Evolutionary conservation across 2,329 filamentous ascomycete genomes (phyloP), one percentile per base, ranked within the genome.

Genomic region (Nigrograna mackinnonii): DNA sequence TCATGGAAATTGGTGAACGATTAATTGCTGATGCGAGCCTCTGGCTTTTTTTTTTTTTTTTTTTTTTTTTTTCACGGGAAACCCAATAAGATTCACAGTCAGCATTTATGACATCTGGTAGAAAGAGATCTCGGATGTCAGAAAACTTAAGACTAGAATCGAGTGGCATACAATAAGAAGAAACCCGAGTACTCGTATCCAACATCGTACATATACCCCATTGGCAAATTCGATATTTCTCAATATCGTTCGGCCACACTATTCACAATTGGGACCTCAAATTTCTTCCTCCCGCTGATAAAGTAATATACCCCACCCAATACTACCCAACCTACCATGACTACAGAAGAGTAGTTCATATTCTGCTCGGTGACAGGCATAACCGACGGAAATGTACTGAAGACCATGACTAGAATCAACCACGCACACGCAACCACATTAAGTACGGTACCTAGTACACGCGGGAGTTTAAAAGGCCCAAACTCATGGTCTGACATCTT

Each of bases 341-440:
- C 72, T 0, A 75, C 71, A 22, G 64, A 63, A 0, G 67, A 66
- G 41, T 78, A 77, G 32, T 78, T 78, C 72, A 78, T 77, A 13
- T 67, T 73, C 24, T 70, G 60, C 0, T 66, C 43, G 1, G 69
- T 71, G 0, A 74, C 69, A 0, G 73, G 76, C 52, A 71, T 58
- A 0, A 54, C 41, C 1, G 62, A 63, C 1, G 74, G 75, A 24
- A 78, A 75, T 2, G 47, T 73, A 49, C 74, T 74, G 30, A 79
- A 74, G 1, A 76, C 45, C 24, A 74, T 68, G 0, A 71, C 71
- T 5, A 78, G 45, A 0, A 65, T 32, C 16, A 77, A 66, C 73
- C 75, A 80, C 2, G 67, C 41, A 13, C 73, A 56, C 0, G 72
- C 66, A 5, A 76, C 40, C 0, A 67, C n/a, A 20, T 79, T 79